Conservation (phyloP, 2,329 filamentous ascomycete species). For the Cercospora zeae-maydis region DNA sequence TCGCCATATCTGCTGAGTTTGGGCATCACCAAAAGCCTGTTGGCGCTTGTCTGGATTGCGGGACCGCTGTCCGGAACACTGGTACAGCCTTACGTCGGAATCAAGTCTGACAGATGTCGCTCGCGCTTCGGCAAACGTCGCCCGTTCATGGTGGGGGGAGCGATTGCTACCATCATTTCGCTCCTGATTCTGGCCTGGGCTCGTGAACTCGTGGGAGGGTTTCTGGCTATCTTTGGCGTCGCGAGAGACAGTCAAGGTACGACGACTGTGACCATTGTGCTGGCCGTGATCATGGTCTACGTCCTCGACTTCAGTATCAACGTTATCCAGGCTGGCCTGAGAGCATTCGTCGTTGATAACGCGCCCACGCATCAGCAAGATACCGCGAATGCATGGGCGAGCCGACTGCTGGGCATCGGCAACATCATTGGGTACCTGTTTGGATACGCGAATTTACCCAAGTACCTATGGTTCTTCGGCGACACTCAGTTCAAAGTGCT, state of each 20-base stretch:
- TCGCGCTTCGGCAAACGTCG: slow-evolving; percentile 49
- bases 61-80: slow-evolving; percentile 53
- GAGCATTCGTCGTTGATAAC: slow-evolving; percentile 91
- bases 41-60: slow-evolving; percentile 55
- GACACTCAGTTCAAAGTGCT: slow-evolving; percentile 90
- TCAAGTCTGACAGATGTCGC: slow-evolving; percentile 51
- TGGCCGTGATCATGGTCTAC: slow-evolving; percentile 84
- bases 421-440: slow-evolving; percentile 89
- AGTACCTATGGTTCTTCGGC: slow-evolving; percentile 73
- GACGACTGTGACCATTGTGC: slow-evolving; percentile 64
- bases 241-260: slow-evolving; percentile 62
- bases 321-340: slow-evolving; percentile 85
- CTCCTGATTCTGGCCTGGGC: slow-evolving; percentile 52
- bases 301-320: slow-evolving; percentile 93
- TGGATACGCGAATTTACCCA: slow-evolving; percentile 76
- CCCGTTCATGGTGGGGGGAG: slow-evolving; percentile 52
- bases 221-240: slow-evolving; percentile 68
- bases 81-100: slow-evolving; percentile 54
- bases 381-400: slow-evolving; percentile 89
- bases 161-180: slow-evolving; percentile 48
- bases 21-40: slow-evolving; percentile 51
- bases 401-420: slow-evolving; percentile 77
- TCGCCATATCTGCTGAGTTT: slow-evolving; percentile 59
- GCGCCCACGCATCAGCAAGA: slow-evolving; percentile 92
- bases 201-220: slow-evolving; percentile 56